Conservation (phyloP, 2,329 filamentous ascomycete species). For the Teratosphaeria viscida region DNA sequence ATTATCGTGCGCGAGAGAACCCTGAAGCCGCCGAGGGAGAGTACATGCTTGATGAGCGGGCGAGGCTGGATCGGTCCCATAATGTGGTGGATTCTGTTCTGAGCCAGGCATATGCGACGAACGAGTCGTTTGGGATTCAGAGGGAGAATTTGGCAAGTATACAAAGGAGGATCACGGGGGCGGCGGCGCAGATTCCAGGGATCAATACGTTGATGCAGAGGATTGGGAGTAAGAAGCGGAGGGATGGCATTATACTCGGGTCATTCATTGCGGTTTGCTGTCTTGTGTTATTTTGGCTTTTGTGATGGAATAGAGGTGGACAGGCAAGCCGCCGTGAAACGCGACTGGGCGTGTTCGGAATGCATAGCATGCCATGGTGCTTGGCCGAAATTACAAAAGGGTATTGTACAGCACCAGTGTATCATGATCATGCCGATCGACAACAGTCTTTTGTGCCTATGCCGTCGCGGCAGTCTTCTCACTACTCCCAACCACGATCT, state of each 20-base stretch:
- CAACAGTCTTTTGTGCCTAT: background rate
- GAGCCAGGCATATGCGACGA: slow-evolving; percentile 91
- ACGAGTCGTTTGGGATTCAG: slow-evolving; percentile 81
- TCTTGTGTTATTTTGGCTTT: slow-evolving; percentile 70
- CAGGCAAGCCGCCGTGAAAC: background rate
- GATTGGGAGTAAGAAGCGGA: slow-evolving; percentile 88
- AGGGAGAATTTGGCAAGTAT: slow-evolving; percentile 80
- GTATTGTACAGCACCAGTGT: background rate
- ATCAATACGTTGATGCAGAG: slow-evolving; percentile 84
- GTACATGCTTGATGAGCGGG: slow-evolving; percentile 90
- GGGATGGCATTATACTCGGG: slow-evolving; percentile 89
- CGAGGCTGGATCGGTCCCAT: slow-evolving; percentile 78
- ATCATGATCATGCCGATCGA: background rate
- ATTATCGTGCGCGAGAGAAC: slow-evolving; percentile 63
- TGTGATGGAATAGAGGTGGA: slow-evolving; percentile 31
- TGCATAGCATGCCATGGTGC: background rate
- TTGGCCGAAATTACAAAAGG: background rate
- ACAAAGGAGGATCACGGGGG: slow-evolving; percentile 78
- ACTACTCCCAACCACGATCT: slow-evolving; percentile 1
- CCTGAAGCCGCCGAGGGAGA: slow-evolving; percentile 79
- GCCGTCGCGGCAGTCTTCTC: background rate
- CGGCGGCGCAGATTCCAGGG: slow-evolving; percentile 83
- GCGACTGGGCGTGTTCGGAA: background rate
- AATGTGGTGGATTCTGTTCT: slow-evolving; percentile 81
- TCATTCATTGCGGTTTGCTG: slow-evolving; percentile 88